phyloP scores from a whole-genome alignment of 768 basidiomycete species.

The Lactarius sp. region DNA sequence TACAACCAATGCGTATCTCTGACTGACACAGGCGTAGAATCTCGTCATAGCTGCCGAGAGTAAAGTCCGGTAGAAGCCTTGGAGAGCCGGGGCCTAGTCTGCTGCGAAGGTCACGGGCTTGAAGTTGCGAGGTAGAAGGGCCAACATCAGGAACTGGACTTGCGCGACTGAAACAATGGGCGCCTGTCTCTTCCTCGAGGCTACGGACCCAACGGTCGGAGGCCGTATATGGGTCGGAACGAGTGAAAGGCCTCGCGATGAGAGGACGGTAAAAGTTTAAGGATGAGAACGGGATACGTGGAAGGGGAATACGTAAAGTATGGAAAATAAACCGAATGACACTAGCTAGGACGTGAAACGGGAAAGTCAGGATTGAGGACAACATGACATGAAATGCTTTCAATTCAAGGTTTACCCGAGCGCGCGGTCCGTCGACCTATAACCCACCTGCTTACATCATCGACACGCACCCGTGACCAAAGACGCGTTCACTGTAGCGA shows the following conservation, averaged over 20 bases:
- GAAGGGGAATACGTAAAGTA: conserved; percentile 62
- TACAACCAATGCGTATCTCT: conserved; percentile 69
- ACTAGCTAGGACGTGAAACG: conserved; percentile 53
- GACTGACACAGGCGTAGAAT: conserved; percentile 65
- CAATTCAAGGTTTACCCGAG: too few relatives aligned
- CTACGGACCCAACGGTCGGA: conserved; percentile 74
- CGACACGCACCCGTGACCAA: conserved; percentile 19
- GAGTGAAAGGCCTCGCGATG: conserved; percentile 29
- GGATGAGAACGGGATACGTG: conserved; percentile 43
- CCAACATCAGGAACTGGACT: conserved; percentile 35
- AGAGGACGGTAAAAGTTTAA: conserved; percentile 45
- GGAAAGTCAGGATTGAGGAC: conserved; percentile 47
- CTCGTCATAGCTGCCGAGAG: conserved; percentile 74
- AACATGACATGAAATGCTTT: not conserved
- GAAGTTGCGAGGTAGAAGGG: conserved; percentile 42
- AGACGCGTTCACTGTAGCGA: not conserved
- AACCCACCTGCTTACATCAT: conserved; percentile 5
- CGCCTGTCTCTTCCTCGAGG: conserved; percentile 83
- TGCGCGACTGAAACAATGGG: conserved; percentile 48
- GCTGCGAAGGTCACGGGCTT: conserved; percentile 32
- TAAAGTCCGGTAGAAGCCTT: conserved; percentile 76
- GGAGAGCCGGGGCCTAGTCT: conserved; percentile 31
- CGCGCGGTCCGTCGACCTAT: not conserved
- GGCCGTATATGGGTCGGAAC: conserved; percentile 45
- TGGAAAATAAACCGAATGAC: conserved; percentile 63